A percentile compares a stretch with the other conserved stretches of the same genome.
Evolutionary conservation across 495 filamentous ascomycete genomes (phyloP).

Genomic region (Tuber microsphaerosporum): DNA sequence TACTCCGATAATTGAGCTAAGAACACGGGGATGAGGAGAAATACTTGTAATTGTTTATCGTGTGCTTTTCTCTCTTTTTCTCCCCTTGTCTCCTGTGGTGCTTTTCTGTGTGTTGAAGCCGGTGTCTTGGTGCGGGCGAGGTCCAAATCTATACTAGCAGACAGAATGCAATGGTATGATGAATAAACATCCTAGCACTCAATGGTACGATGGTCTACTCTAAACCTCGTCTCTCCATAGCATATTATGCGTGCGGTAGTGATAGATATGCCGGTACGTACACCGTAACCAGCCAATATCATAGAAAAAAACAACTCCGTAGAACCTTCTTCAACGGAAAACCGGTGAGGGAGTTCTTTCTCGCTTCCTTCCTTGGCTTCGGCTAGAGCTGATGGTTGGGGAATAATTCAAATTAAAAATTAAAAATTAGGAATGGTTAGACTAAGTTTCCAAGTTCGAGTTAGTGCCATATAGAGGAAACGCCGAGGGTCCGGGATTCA

Average conservation of each 20-base stretch:
- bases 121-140: neutral
- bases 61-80: neutral
- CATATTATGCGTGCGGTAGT: neutral
- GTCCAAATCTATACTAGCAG: neutral
- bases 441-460: neutral
- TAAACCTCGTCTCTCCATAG: neutral
- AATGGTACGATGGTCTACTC: neutral
- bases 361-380: neutral
- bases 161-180: neutral
- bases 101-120: neutral
- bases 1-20: neutral
- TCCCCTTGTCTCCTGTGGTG: neutral
- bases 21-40: no score
- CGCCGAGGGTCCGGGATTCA: neutral
- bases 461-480: conserved; percentile 1
- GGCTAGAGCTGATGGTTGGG: neutral
- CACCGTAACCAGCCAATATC: neutral
- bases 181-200: neutral
- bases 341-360: neutral
- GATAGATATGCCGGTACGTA: neutral
- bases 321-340: neutral
- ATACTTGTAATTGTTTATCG: neutral
- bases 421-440: neutral
- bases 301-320: neutral
- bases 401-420: no score